phyloP scores from a whole-genome alignment of 345 rosid genomes.

The Adansonia digitata region DNA sequence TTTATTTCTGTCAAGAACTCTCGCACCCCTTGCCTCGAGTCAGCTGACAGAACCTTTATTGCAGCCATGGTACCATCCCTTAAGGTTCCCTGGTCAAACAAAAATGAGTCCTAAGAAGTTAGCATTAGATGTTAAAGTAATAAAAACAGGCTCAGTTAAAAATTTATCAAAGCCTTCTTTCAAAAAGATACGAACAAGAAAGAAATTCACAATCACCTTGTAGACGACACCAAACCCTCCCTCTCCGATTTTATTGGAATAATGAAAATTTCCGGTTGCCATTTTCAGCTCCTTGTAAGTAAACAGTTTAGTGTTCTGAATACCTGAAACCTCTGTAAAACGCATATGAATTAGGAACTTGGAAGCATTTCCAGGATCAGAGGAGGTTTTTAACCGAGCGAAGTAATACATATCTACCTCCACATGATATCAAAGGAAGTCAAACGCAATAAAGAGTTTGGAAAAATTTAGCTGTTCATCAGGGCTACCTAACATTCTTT shows the following conservation, averaged over 20 bases:
- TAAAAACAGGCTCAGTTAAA: background rate
- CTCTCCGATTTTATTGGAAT: slow-evolving; percentile 54
- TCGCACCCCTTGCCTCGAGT: slow-evolving; percentile 55
- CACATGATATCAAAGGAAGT: background rate
- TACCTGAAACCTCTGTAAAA: slow-evolving; percentile 46
- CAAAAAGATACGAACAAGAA: background rate
- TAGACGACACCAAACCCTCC: slow-evolving; percentile 75
- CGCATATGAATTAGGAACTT: slow-evolving; percentile 8
- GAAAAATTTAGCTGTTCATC: background rate
- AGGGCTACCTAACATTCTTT: background rate
- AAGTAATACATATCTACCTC: background rate
- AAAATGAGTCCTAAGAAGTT: background rate
- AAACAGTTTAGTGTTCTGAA: slow-evolving; percentile 34
- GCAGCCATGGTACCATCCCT: slow-evolving; percentile 49
- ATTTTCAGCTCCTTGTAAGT: slow-evolving; percentile 40
- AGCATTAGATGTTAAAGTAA: background rate
- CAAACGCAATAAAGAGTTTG: background rate
- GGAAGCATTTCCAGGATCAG: background rate
- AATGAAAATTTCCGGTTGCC: slow-evolving; percentile 51
- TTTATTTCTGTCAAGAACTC: slow-evolving; percentile 71
- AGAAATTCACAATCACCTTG: slow-evolving; percentile 43
- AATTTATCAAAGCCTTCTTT: background rate
- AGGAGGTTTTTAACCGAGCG: background rate
- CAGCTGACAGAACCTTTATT: slow-evolving; percentile 56
- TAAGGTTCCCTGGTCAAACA: slow-evolving; percentile 44